Evolutionary conservation across 208 protist genomes (phyloP).

Genomic region (Crithidia bombi): DNA sequence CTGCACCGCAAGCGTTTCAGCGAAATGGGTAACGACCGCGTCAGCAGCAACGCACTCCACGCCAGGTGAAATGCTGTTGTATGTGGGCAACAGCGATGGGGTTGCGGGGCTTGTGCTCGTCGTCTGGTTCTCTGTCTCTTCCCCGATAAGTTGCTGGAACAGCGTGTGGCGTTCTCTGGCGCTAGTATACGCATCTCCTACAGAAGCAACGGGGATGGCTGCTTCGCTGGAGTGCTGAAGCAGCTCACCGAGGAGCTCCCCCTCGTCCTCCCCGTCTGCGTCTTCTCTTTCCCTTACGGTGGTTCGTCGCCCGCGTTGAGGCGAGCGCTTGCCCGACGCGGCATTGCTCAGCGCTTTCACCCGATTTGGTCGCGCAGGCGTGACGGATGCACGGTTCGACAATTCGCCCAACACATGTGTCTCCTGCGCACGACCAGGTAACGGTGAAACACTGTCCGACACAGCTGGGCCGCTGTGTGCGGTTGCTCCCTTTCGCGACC

Average conservation of each 20-base stretch:
- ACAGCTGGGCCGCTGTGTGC: not conserved
- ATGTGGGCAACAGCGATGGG: slow-evolving; percentile 5
- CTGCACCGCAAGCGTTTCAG: slow-evolving; percentile 39
- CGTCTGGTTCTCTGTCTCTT: slow-evolving; percentile 3
- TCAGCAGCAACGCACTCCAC: not conserved
- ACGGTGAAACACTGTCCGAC: slow-evolving; percentile 3
- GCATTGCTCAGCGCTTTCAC: not conserved
- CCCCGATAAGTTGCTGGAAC: slow-evolving; percentile 1
- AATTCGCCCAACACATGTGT: slow-evolving; percentile 24
- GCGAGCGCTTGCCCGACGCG: not conserved
- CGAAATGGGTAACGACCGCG: not conserved
- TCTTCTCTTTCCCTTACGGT: too few species aligned
- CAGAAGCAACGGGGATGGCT: not conserved
- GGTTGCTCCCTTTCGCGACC: not conserved
- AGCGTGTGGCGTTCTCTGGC: not conserved
- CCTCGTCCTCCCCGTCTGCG: not conserved
- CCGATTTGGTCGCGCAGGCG: slow-evolving; percentile 3
- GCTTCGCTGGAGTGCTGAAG: not conserved
- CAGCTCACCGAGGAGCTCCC: slow-evolving; percentile 9
- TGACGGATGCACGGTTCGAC: slow-evolving; percentile 8
- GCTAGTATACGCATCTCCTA: not conserved
- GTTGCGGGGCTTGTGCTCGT: slow-evolving; percentile 14
- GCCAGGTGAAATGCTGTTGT: not conserved
- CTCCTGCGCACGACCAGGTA: slow-evolving; percentile 3
- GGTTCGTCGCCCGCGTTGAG: not conserved